Percentiles rank a stretch among this genome's conserved stretches.
phyloP scores from a whole-genome alignment of 768 basidiomycete genomes.

The Chalciporus pseudorubinellus region DNA sequence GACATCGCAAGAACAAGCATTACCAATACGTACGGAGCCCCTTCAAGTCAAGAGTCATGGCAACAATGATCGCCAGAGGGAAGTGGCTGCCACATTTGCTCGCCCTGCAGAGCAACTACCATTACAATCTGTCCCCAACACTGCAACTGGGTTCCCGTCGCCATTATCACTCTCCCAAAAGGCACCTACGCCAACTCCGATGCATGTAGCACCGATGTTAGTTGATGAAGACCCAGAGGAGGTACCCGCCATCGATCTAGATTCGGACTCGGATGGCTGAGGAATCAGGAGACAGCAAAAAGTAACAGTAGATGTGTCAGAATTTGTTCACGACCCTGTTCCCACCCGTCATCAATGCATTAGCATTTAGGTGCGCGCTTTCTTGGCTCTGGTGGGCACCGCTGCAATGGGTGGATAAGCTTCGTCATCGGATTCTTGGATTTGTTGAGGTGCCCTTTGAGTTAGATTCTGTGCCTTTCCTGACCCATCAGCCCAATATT shows the following conservation, averaged over 20 bases:
- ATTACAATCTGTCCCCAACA: neutral
- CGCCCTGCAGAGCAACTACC: neutral
- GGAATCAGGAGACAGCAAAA: neutral
- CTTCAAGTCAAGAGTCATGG: conserved; percentile 1
- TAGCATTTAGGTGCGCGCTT: conserved; percentile 12
- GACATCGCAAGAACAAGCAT: neutral
- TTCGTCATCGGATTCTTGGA: conserved; percentile 39
- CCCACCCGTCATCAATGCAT: neutral
- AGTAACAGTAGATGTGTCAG: neutral
- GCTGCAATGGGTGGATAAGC: conserved; percentile 2
- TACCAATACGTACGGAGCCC: neutral
- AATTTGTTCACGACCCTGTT: neutral
- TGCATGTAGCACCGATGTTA: conserved; percentile 9
- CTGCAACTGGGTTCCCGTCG: neutral
- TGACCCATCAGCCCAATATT: neutral
- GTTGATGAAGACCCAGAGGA: conserved; percentile 62
- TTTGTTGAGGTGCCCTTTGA: conserved; percentile 13
- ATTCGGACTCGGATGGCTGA: conserved; percentile 67
- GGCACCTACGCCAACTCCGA: neutral
- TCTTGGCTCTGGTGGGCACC: conserved; percentile 11
- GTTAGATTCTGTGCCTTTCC: conserved; percentile 24
- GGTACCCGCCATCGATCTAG: conserved; percentile 75
- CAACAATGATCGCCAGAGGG: neutral
- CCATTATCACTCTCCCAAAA: neutral
- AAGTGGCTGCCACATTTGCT: neutral